Base-by-base conservation (phyloP, 148 eudicot genomes). In the Gaultheria prostrata region DNA sequence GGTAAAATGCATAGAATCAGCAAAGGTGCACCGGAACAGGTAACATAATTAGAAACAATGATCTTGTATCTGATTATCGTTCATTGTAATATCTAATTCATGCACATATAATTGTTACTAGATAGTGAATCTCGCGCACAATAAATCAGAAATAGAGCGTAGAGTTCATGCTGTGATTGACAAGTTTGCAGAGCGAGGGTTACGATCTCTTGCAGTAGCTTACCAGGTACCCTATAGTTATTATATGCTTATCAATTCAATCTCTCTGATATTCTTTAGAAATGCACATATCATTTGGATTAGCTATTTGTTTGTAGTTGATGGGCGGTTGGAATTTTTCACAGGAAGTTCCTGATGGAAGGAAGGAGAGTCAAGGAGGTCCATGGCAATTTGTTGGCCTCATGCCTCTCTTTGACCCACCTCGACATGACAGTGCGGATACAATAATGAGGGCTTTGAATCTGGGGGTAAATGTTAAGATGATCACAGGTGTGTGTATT, bases 331-430 rank as follows among this genome's bases (percentile, higher is more conserved):
- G 13, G 33, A 28, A 84, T 76, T 65, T 78, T 57, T 48, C 30
- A 50, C 89, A 89, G 93, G 93, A 88, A 82, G 90, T 91, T 84
- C 89, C 93, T 54, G 90, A 89, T 20, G 87, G 89, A 61, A 82
- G 33, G 35, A 91, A 87, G 78, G 93, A 89, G 24, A 88, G 90
- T 49, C 73, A 85, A 4, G 93, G 93, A 77, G 87, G 88, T 81
- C 89, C 88, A 21, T 91, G 93, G 93, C 89, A 85, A 83, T 88
- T 91, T 49, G 54, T 89, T 24, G 90, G 88, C n/a, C 89, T 91
- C 50, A 28, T 91, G 86, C 92, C 92, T 85, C 87, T 91, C 39
- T 91, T 91, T 89, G 92, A 91, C 80, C 91, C 93, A 30, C 93
- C 92, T 13, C 85, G 91, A 56, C 93, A 91, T 86, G 93, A 91